Percentiles rank a stretch among this genome's conserved stretches.
These are phyloP conservation scores for Microdochium trichocladiopsis DNA, from an alignment of 2,329 filamentous ascomycete genomes.

Conservation along the genomic window DNA sequence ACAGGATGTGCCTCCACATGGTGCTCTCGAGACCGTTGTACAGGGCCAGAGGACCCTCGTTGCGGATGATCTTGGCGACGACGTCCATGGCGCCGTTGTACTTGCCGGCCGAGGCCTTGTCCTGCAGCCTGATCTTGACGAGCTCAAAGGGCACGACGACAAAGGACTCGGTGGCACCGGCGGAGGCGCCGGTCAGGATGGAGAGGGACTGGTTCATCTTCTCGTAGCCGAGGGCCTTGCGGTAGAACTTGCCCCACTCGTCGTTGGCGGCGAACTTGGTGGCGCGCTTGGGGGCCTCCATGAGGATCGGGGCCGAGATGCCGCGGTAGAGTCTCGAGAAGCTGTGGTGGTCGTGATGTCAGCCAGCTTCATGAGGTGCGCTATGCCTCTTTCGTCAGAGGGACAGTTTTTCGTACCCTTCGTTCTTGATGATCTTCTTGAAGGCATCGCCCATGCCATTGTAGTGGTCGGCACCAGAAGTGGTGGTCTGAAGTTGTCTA, in stretches of 20 bases:
- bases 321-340: conserved; percentile 90
- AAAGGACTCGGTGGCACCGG: conserved; percentile 91
- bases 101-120: conserved; percentile 85
- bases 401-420: too few species aligned
- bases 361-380: too few species aligned
- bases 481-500: conserved; percentile 81
- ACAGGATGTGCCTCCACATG: conserved; percentile 83
- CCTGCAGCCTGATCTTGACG: conserved; percentile 96
- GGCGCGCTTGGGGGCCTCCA: conserved; percentile 85
- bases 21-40: conserved; percentile 98
- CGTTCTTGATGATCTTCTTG: conserved; percentile 90
- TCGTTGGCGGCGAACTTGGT: conserved; percentile 99
- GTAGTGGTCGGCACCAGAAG: conserved; percentile 74
- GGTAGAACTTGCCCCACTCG: conserved; percentile 94
- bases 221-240: conserved; percentile 71
- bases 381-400: too few species aligned
- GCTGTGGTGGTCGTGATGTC: conserved; percentile 45
- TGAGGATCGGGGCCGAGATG: conserved; percentile 91
- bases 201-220: conserved; percentile 93
- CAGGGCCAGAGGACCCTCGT: conserved; percentile 78
- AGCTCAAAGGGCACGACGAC: conserved; percentile 84
- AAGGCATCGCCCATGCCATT: conserved; percentile 98
- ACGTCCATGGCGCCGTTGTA: conserved; percentile 79
- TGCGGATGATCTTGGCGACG: conserved; percentile 71
- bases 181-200: conserved; percentile 86